A percentile compares a stretch with the other conserved stretches of the same genome.
Evolutionary conservation across 2,329 filamentous ascomycete species (phyloP).

Genomic region (Talaromyces sp.): DNA sequence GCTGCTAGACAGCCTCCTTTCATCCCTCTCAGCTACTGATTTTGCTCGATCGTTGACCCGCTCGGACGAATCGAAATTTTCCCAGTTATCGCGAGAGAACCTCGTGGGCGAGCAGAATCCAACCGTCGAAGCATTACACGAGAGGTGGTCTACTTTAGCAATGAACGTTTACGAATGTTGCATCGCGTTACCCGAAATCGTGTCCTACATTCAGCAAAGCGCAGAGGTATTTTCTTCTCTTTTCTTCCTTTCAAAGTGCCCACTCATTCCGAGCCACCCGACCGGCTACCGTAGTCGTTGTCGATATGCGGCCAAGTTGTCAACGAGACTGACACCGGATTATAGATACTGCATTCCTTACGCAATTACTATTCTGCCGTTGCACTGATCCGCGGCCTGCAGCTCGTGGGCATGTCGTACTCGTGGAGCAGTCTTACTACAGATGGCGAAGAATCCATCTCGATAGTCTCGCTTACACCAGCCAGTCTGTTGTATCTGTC

Average conservation of each 20-base stretch:
- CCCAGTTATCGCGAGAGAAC: constrained; percentile 20
- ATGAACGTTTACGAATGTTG: constrained; percentile 36
- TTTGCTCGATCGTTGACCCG: constrained; percentile 29
- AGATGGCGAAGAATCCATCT: constrained; percentile 12
- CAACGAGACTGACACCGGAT: not conserved
- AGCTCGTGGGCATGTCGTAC: constrained; percentile 26
- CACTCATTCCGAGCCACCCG: not conserved
- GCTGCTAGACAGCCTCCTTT: constrained; percentile 32
- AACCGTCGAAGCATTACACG: constrained; percentile 18
- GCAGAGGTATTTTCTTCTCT: constrained; percentile 23
- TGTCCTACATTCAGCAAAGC: constrained; percentile 30
- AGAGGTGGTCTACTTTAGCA: constrained; percentile 28
- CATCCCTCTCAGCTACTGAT: constrained; percentile 25
- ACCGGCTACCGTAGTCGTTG: not conserved
- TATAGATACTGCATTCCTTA: constrained; percentile 25
- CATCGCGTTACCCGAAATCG: constrained; percentile 29
- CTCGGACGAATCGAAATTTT: constrained; percentile 27
- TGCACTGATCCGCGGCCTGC: constrained; percentile 33
- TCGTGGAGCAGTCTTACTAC: constrained; percentile 13
- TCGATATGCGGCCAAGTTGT: not conserved
- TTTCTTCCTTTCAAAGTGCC: not conserved
- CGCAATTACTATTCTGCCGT: constrained; percentile 35
- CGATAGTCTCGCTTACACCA: constrained; percentile 22
- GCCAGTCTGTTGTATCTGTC: constrained; percentile 22
- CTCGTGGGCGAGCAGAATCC: constrained; percentile 21